phyloP scores from a whole-genome alignment of 495 filamentous ascomycete species.

The Neurospora sp. region DNA sequence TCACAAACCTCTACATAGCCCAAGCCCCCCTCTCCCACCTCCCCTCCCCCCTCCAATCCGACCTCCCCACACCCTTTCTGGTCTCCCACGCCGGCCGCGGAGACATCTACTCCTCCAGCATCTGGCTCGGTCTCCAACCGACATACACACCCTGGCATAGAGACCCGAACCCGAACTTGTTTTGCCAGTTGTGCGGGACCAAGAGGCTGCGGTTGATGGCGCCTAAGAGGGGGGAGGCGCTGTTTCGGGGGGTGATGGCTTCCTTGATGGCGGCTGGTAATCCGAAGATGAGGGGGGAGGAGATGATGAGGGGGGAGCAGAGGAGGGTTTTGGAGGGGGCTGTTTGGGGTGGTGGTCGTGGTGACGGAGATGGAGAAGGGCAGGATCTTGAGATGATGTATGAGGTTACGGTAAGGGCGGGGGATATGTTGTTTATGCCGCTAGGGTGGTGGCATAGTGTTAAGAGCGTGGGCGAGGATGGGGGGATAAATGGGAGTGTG shows the following conservation, averaged over 20 bases:
- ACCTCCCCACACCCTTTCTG: constrained; percentile 58
- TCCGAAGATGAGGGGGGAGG: constrained; percentile 55
- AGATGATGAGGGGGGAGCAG: constrained; percentile 84
- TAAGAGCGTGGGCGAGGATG: constrained; percentile 41
- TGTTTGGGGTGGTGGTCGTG: constrained; percentile 51
- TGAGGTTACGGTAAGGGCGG: constrained; percentile 47
- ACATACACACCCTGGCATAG: constrained; percentile 84
- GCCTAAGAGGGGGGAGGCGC: constrained; percentile 45
- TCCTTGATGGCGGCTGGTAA: constrained; percentile 26
- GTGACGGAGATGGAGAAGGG: background rate
- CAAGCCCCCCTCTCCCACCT: constrained; percentile 62
- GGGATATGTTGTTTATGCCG: constrained; percentile 80
- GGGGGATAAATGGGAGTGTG: constrained; percentile 40
- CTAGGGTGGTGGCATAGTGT: constrained; percentile 96
- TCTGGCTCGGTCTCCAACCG: constrained; percentile 81
- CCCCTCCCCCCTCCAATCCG: constrained; percentile 47
- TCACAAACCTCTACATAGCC: constrained; percentile 60
- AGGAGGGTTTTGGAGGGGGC: constrained; percentile 50
- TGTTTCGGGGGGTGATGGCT: constrained; percentile 50
- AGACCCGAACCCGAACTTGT: constrained; percentile 91
- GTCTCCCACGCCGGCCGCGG: constrained; percentile 50
- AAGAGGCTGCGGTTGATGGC: constrained; percentile 65
- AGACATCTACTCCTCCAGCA: constrained; percentile 73
- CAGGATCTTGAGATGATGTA: constrained; percentile 9
- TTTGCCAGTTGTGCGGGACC: constrained; percentile 66